Evolutionary conservation across 2,329 filamentous ascomycete species (phyloP).

Genomic region (Paecilomyces dactylethromorphus): DNA sequence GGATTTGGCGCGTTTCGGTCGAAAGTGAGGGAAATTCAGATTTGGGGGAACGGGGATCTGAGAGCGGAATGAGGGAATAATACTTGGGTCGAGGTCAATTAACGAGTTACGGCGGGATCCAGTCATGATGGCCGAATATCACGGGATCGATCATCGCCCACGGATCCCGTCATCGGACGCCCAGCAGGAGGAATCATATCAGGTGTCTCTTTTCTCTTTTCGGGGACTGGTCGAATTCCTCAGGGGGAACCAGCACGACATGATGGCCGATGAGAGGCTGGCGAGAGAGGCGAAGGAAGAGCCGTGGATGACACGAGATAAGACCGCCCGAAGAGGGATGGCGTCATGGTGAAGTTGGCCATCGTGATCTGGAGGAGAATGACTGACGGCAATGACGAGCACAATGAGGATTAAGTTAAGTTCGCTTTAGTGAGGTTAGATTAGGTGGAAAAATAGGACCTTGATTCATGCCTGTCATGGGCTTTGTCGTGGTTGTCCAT

Average conservation of each 20-base stretch:
- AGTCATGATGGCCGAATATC: background rate
- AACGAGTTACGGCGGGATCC: too few relatives aligned
- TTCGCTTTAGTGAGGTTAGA: too few relatives aligned
- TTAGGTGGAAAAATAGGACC: background rate
- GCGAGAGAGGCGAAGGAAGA: background rate
- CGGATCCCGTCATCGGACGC: background rate
- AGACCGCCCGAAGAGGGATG: conserved; percentile 1
- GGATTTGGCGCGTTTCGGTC: background rate
- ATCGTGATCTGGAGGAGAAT: background rate
- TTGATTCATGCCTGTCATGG: background rate
- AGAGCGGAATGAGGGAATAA: background rate
- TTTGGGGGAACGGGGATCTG: background rate
- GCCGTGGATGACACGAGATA: background rate
- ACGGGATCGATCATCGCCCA: background rate
- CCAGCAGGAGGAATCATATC: background rate
- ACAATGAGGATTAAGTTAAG: background rate
- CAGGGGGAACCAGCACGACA: background rate
- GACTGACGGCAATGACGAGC: background rate
- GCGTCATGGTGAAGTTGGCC: conserved; percentile 7
- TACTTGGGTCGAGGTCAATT: too few relatives aligned
- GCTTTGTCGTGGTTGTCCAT: background rate
- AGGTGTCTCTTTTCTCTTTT: conserved; percentile 5
- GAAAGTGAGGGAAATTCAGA: background rate
- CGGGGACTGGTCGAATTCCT: background rate
- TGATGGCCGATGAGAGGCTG: background rate